phyloP scores from a whole-genome alignment of 371 early-diverging fungal genomes.

The Mucor lusitanicus region DNA sequence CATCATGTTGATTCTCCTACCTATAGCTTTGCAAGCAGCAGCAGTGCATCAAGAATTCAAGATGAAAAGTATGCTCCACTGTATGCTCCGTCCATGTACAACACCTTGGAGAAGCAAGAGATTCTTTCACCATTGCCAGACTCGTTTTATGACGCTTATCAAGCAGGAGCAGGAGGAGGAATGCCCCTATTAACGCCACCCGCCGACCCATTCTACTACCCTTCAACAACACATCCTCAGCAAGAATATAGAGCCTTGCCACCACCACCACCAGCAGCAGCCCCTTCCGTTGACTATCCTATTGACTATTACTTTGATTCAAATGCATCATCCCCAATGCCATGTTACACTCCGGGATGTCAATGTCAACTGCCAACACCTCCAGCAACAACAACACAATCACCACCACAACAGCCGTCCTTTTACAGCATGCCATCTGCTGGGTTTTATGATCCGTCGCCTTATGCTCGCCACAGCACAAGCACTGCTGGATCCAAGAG shows the following conservation, averaged over 20 bases:
- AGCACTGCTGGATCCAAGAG: neutral
- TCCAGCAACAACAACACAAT: neutral
- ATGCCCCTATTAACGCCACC: conserved; percentile 26
- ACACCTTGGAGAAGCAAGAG: neutral
- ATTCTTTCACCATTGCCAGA: conserved; percentile 20
- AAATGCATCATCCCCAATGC: neutral
- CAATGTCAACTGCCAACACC: neutral
- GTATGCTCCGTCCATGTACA: neutral
- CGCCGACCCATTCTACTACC: conserved; percentile 1
- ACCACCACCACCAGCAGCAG: neutral
- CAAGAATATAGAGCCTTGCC: neutral
- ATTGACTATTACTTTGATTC: neutral
- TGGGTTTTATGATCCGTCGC: neutral
- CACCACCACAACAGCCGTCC: neutral
- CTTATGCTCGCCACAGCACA: neutral
- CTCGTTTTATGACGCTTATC: conserved; percentile 18
- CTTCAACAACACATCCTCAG: neutral
- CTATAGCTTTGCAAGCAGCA: conserved; percentile 17
- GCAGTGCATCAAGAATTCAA: neutral
- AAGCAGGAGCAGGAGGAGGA: conserved; percentile 6
- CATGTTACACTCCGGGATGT: conserved; percentile 10
- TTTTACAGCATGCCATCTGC: neutral
- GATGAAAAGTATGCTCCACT: neutral
- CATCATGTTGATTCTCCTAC: conserved; percentile 18
- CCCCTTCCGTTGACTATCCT: neutral